Conservation (phyloP, 2,329 filamentous ascomycete genomes). For the Xylariaceae sp. region DNA sequence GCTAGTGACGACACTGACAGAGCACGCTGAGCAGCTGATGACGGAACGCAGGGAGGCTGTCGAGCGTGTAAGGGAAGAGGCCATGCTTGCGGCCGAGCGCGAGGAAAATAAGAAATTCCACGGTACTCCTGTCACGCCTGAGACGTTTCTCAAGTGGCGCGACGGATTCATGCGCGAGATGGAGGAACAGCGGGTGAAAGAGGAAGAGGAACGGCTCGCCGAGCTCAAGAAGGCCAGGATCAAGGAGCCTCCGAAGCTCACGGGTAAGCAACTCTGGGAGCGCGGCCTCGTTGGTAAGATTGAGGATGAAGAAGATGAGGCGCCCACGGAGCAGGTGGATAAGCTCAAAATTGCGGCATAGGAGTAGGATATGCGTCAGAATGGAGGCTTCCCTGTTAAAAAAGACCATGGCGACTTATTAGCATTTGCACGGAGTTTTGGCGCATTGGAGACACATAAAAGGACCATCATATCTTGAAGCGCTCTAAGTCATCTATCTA, state of each 20-base stretch:
- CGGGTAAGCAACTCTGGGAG: conserved; percentile 81
- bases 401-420: conserved; percentile 12
- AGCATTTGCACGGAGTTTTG: conserved; percentile 38
- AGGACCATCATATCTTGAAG: conserved; percentile 22
- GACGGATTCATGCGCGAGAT: conserved; percentile 80
- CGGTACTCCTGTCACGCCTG: conserved; percentile 84
- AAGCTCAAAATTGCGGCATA: conserved; percentile 74
- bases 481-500: conserved; percentile 23
- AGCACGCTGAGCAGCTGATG: conserved; percentile 86
- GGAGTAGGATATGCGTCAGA: neutral
- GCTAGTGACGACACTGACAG: conserved; percentile 84
- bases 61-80: conserved; percentile 64
- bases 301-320: conserved; percentile 67
- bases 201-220: conserved; percentile 79
- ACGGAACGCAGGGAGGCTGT: conserved; percentile 72
- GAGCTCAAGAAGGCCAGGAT: conserved; percentile 81
- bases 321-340: conserved; percentile 66
- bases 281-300: conserved; percentile 72
- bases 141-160: conserved; percentile 85
- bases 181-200: conserved; percentile 71
- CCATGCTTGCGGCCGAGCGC: conserved; percentile 68
- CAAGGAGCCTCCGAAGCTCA: conserved; percentile 76
- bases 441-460: conserved; percentile 28
- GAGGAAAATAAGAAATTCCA: conserved; percentile 98
- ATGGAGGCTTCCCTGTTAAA: neutral